Conservation (phyloP, 2,329 filamentous ascomycete genomes). For the Pyrenophora seminiperda region DNA sequence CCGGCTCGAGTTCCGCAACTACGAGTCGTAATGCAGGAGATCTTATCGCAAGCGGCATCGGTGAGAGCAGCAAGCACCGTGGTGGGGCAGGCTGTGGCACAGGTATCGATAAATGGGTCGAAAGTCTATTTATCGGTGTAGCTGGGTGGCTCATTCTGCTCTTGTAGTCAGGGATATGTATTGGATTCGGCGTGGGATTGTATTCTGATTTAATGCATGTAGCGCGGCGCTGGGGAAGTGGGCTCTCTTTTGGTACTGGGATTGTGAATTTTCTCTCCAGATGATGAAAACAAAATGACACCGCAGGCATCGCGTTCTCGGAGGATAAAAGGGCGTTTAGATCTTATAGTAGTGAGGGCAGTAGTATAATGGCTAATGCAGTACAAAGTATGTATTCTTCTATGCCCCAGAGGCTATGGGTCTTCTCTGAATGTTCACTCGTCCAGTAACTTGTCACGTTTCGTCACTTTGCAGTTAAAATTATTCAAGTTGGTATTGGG, state of each 20-base stretch:
- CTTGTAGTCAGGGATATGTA: conserved; percentile 18
- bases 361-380: conserved; percentile 2
- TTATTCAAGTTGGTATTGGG: no score
- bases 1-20: conserved; percentile 8
- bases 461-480: no score
- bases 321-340: no score
- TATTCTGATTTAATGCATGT: conserved; percentile 7
- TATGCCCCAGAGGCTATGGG: no score
- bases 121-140: conserved; percentile 31
- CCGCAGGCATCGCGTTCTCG: neutral
- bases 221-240: conserved; percentile 6
- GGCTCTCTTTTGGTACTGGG: neutral
- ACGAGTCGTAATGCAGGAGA: conserved; percentile 21
- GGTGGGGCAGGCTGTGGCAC: conserved; percentile 6
- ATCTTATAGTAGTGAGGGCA: neutral
- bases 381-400: no score
- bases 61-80: conserved; percentile 24
- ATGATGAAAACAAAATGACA: neutral
- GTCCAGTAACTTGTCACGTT: no score
- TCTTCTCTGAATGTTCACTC: no score
- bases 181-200: neutral
- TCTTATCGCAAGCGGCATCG: conserved; percentile 37
- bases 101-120: conserved; percentile 34
- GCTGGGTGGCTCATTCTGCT: conserved; percentile 38
- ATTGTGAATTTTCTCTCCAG: no score